phyloP scores from a whole-genome alignment of 495 filamentous ascomycete genomes.

The Neurospora tetraspora region DNA sequence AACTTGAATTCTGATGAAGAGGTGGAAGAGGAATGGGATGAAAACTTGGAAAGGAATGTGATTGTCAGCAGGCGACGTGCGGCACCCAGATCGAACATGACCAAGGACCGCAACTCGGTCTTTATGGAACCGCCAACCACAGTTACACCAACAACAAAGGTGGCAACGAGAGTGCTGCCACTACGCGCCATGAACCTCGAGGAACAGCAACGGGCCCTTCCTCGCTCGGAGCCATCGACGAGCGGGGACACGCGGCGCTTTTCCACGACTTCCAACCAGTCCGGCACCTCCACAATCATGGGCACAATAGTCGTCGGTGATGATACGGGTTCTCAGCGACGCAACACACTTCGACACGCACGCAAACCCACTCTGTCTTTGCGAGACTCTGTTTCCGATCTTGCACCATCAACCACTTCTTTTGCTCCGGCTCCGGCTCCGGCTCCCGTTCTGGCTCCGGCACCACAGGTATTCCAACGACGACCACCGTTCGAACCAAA shows the following conservation, averaged over 20 bases:
- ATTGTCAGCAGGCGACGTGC: constrained; percentile 41
- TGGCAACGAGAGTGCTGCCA: constrained; percentile 23
- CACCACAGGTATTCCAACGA: constrained; percentile 16
- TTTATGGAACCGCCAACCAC: constrained; percentile 27
- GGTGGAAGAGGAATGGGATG: constrained; percentile 45
- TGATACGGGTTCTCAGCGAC: constrained; percentile 45
- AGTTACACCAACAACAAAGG: constrained; percentile 27
- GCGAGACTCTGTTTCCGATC: constrained; percentile 43
- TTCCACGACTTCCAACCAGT: constrained; percentile 51
- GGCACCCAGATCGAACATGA: constrained; percentile 5
- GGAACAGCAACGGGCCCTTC: constrained; percentile 22
- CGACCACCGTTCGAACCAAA: constrained; percentile 13
- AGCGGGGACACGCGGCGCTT: constrained; percentile 40
- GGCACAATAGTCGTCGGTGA: constrained; percentile 54
- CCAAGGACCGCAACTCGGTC: constrained; percentile 24
- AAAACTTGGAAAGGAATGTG: constrained; percentile 47
- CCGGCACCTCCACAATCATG: constrained; percentile 54
- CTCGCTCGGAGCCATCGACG: constrained; percentile 32
- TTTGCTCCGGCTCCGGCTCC: constrained; percentile 24
- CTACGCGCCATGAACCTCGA: constrained; percentile 37
- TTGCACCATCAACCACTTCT: constrained; percentile 39
- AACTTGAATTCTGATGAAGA: constrained; percentile 20
- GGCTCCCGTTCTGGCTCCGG: constrained; percentile 8
- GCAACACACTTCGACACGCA: constrained; percentile 56
- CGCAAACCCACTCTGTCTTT: constrained; percentile 44